phyloP scores from a whole-genome alignment of 2,329 filamentous ascomycete genomes.

The Talaromyces sp. region DNA sequence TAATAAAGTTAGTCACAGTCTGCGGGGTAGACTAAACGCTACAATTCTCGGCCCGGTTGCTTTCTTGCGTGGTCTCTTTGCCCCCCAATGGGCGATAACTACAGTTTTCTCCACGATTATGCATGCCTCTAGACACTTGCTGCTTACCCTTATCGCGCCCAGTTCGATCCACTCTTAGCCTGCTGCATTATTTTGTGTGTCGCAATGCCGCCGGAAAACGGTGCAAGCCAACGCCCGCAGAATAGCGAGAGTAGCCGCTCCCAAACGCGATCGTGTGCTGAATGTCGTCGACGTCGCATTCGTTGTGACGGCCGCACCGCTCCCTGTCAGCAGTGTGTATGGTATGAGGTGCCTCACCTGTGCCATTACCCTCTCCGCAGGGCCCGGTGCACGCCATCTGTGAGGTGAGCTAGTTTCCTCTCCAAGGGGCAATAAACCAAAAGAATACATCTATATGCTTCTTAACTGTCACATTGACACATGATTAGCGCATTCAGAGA shows the following conservation, averaged over 20 bases:
- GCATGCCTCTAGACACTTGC: too few species aligned
- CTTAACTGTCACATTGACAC: not conserved
- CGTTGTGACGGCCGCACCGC: not conserved
- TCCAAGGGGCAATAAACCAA: too few species aligned
- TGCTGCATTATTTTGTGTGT: not conserved
- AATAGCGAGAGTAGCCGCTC: not conserved
- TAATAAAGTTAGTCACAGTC: not conserved
- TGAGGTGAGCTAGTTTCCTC: not conserved
- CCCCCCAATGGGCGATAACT: not conserved
- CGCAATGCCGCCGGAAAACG: not conserved
- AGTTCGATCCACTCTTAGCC: too few species aligned
- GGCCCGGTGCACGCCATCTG: not conserved
- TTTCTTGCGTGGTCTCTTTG: not conserved
- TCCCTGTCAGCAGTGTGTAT: not conserved
- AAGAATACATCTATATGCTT: not conserved
- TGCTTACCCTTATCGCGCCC: too few species aligned
- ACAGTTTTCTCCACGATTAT: not conserved
- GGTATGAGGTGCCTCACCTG: not conserved
- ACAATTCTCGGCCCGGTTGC: not conserved
- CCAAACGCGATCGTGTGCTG: not conserved
- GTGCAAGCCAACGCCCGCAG: not conserved
- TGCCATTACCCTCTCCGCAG: conserved; percentile 2
- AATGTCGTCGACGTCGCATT: not conserved
- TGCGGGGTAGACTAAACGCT: not conserved
- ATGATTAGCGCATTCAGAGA: not conserved